These are phyloP conservation scores for Candida sanyaensis DNA, from an alignment of 1,139 yeast genomes.

Conservation along the genomic window DNA sequence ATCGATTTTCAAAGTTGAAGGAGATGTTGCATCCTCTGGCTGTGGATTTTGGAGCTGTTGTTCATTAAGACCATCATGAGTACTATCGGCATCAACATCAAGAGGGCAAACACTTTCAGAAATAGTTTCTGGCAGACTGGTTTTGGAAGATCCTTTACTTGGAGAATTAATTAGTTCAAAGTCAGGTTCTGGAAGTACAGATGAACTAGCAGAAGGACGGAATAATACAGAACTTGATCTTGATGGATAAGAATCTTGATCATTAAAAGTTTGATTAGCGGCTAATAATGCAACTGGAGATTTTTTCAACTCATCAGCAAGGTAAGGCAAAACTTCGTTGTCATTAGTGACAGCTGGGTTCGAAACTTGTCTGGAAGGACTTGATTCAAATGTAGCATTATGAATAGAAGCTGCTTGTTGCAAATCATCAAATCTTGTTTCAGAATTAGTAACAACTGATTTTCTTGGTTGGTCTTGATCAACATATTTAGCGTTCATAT, in stretches of 20 bases:
- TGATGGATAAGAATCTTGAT: constrained; percentile 13
- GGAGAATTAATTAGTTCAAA: constrained; percentile 32
- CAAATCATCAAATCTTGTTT: constrained; percentile 29
- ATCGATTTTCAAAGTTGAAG: neutral
- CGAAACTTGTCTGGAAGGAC: constrained; percentile 14
- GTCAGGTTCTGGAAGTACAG: constrained; percentile 39
- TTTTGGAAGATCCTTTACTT: neutral
- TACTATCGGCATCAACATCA: neutral
- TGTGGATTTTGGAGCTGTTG: neutral
- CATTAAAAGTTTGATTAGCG: constrained; percentile 41
- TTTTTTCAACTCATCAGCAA: constrained; percentile 36
- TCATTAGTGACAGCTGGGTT: neutral
- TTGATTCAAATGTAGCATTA: constrained; percentile 33
- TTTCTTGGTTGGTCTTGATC: constrained; percentile 29
- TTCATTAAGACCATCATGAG: neutral
- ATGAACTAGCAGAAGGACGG: constrained; percentile 13
- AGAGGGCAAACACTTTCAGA: too few relatives aligned
- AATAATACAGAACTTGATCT: constrained; percentile 11
- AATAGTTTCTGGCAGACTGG: neutral
- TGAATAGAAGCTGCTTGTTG: constrained; percentile 47
- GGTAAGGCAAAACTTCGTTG: constrained; percentile 26
- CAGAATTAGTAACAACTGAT: constrained; percentile 33
- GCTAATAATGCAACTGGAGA: constrained; percentile 36
- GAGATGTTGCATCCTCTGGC: neutral
- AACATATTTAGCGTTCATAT: constrained; percentile 35